Evolutionary conservation across 345 rosid species (phyloP), one percentile per base, ranked within the genome.

Genomic region (Lepidium sativum): DNA sequence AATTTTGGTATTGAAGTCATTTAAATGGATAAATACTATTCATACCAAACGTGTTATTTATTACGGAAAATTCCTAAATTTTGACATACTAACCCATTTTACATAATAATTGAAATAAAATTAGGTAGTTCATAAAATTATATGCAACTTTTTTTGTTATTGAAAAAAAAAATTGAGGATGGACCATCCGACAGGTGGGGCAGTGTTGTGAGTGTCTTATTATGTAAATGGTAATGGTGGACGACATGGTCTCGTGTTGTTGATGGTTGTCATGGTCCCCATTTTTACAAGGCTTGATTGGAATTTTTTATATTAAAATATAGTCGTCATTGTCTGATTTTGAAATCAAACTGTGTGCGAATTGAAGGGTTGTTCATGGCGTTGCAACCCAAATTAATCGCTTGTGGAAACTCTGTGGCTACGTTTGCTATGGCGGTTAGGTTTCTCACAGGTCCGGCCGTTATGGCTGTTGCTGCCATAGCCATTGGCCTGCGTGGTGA

Each of bases 281-380:
- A 59, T 59, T 65, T 60, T 73, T 60, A 67, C 60, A 68, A 50
- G 23, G 60, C 21, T 59, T 67, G 56, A 61, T 66, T 66, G 48
- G 21, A 8, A 3, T 44, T 52, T 14, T 41, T 42, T 12, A 23
- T 9, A 40, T n/a, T 18, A 16, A 33, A 21, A n/a, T n/a, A n/a
- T n/a, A n/a, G n/a, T n/a, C n/a, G 52, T 21, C 18, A 11, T 34
- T 23, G 5, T 9, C 23, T 56, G 32, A 27, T 50, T 54, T 50
- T 45, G 8, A 27, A 39, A 40, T 9, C 14, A 9, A 53, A 14
- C 0, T 9, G 15, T 44, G 5, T 70, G 23, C 51, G 48, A 15
- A 13, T 10, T 57, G 68, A 68, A 92, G 99, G 97, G 63, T 63
- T 94, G 75, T 94, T 94, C 82, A 94, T 94, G 99, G 99, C 99